Evolutionary conservation across 2,329 filamentous ascomycete genomes (phyloP).

Genomic region (Nannizziopsis barbatae): DNA sequence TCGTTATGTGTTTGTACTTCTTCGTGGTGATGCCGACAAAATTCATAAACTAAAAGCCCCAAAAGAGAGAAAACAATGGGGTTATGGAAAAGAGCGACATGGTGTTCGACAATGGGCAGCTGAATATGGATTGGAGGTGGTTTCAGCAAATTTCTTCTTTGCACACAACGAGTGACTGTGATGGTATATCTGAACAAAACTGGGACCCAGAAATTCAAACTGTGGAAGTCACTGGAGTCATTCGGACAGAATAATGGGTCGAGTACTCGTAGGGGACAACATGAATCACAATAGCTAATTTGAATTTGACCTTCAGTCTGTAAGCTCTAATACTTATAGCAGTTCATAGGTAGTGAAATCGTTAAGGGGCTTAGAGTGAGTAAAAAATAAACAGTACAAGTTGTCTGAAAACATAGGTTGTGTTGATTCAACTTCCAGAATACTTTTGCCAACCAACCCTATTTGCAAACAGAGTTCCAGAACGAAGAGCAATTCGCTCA

Average conservation of each 20-base stretch:
- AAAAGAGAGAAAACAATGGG: conserved; percentile 45
- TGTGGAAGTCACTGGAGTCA: too few species aligned
- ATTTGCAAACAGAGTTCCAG: too few species aligned
- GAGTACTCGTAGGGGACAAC: too few species aligned
- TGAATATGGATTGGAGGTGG: conserved; percentile 22
- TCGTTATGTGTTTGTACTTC: conserved; percentile 46
- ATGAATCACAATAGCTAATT: not conserved
- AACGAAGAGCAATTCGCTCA: too few species aligned
- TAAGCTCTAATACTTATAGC: not conserved
- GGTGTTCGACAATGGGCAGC: conserved; percentile 28
- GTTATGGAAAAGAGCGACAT: conserved; percentile 38
- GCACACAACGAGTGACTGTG: conserved; percentile 17
- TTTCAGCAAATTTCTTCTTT: conserved; percentile 24
- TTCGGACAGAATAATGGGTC: too few species aligned
- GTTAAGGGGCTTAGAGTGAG: too few species aligned
- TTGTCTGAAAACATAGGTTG: too few species aligned
- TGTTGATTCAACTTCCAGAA: too few species aligned
- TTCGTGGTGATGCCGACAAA: conserved; percentile 33
- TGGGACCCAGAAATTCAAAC: not conserved
- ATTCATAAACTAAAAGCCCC: conserved; percentile 33
- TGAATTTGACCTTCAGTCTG: not conserved
- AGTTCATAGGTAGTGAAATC: not conserved
- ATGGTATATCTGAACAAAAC: conserved; percentile 5
- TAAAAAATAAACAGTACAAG: too few species aligned
- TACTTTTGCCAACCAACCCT: too few species aligned